Percentiles rank a stretch among this genome's conserved stretches.
phyloP scores from a whole-genome alignment of 108 stramenopile species.

The Parietichytrium sp. region DNA sequence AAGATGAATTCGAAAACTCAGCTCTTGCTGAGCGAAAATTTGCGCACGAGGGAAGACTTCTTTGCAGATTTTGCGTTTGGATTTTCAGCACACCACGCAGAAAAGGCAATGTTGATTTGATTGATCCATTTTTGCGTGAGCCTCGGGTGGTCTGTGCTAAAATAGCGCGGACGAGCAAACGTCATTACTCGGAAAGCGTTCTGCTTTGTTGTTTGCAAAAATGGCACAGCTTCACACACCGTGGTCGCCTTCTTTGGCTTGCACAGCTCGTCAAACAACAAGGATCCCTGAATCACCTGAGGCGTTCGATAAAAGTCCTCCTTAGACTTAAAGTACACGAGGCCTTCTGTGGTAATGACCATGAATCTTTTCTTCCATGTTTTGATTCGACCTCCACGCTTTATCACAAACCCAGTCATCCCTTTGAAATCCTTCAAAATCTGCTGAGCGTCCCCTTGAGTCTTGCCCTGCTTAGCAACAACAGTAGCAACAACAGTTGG shows the following conservation, averaged over 20 bases:
- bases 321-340: conserved; percentile 21
- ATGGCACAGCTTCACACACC: background rate
- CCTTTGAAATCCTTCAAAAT: background rate
- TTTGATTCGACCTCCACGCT: conserved; percentile 27
- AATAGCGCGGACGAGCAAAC: conserved; percentile 3
- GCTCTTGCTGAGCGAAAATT: no score
- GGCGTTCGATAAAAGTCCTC: conserved; percentile 1
- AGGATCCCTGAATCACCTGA: background rate
- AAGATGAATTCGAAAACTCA: no score
- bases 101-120: conserved; percentile 5
- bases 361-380: conserved; percentile 4
- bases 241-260: background rate
- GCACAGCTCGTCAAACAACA: background rate
- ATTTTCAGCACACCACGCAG: no score
- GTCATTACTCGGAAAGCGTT: conserved; percentile 30
- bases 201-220: background rate
- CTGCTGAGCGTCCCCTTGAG: no score
- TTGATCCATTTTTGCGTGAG: background rate
- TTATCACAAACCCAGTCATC: background rate
- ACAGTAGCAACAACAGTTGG: no score
- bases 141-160: background rate
- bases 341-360: background rate
- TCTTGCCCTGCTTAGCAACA: no score
- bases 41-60: no score
- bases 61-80: no score